Evolutionary conservation across 2,329 filamentous ascomycete genomes (phyloP).

Genomic region (Botrytis porri): DNA sequence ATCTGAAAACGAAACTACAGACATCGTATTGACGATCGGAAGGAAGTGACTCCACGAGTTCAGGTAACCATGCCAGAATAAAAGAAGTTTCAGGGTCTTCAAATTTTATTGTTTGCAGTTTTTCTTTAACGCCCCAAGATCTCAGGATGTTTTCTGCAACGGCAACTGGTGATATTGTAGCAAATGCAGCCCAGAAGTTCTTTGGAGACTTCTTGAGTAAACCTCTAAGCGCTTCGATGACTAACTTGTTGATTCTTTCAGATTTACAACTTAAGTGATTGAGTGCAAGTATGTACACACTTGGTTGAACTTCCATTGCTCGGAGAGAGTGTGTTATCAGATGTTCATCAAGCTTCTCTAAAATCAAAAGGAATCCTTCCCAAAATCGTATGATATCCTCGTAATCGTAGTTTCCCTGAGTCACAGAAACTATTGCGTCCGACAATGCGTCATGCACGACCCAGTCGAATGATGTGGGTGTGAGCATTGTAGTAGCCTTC

Average conservation of each 20-base stretch:
- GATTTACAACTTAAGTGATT: constrained; percentile 51
- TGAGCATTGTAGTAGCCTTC: constrained; percentile 57
- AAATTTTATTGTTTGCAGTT: constrained; percentile 59
- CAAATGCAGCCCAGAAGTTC: constrained; percentile 86
- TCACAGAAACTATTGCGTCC: constrained; percentile 61
- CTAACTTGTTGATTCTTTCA: constrained; percentile 60
- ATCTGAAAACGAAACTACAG: constrained; percentile 73
- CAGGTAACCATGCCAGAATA: constrained; percentile 73
- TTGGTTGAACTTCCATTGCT: constrained; percentile 74
- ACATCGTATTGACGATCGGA: constrained; percentile 74
- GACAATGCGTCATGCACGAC: constrained; percentile 73
- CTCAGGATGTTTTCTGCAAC: constrained; percentile 82
- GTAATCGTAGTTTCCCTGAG: constrained; percentile 49
- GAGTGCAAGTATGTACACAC: constrained; percentile 61
- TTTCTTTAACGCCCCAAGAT: constrained; percentile 61
- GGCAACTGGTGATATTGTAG: constrained; percentile 72
- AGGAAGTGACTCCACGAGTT: constrained; percentile 75
- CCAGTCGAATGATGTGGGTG: constrained; percentile 79
- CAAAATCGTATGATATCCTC: constrained; percentile 69
- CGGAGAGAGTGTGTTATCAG: constrained; percentile 76
- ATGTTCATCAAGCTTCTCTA: constrained; percentile 69
- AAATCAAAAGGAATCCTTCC: constrained; percentile 70
- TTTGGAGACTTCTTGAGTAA: constrained; percentile 73
- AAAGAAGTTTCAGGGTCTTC: constrained; percentile 52
- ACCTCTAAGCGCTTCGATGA: constrained; percentile 67